These are phyloP conservation scores for Tuber melanosporum DNA, from an alignment of 495 filamentous ascomycete genomes.

Conservation along the genomic window DNA sequence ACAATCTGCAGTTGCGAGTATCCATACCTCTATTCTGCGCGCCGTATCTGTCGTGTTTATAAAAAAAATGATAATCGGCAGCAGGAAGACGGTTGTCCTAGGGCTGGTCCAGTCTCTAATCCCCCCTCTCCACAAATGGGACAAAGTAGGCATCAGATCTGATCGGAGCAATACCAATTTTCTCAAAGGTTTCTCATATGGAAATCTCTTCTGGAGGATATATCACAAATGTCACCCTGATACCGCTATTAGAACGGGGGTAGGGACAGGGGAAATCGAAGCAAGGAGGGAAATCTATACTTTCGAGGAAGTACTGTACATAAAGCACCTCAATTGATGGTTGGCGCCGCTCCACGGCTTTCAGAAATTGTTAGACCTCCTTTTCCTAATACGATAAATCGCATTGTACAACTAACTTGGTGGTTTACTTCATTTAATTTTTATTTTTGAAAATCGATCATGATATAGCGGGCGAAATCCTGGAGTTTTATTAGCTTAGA, in stretches of 20 bases:
- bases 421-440: not conserved
- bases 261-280: not conserved
- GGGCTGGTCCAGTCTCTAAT: not conserved
- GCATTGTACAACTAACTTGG: constrained; percentile 13
- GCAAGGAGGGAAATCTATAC: not conserved
- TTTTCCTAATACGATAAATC: constrained; percentile 25
- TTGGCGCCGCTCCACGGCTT: not conserved
- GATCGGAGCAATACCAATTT: not conserved
- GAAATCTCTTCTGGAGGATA: not conserved
- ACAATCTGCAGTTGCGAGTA: not conserved
- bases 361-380: not conserved
- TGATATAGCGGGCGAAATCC: constrained; percentile 14
- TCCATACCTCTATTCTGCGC: not conserved
- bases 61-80: not conserved
- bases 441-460: not conserved
- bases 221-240: not conserved
- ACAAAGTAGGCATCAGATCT: not conserved
- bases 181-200: not conserved
- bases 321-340: not conserved
- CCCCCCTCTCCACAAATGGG: not conserved
- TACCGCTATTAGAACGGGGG: not conserved
- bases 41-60: not conserved
- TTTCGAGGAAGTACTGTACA: not conserved
- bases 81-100: not conserved
- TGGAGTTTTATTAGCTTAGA: constrained; percentile 23